Evolutionary conservation across 1,139 yeast genomes (phyloP).

Genomic region (Geotrichum citri-aurantii): DNA sequence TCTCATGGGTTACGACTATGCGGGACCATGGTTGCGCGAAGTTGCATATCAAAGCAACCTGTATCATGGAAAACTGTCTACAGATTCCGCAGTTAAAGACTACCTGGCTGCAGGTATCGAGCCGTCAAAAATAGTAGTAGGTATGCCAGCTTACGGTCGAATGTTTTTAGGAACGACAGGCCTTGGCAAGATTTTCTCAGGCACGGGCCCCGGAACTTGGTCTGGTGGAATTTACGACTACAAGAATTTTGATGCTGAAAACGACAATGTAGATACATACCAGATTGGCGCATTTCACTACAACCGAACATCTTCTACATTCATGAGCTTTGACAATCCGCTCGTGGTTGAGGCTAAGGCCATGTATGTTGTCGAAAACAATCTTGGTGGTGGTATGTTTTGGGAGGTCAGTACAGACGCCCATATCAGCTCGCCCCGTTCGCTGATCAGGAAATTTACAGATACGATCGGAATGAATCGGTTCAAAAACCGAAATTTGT

Average conservation of each 20-base stretch:
- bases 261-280: neutral
- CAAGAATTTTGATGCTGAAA: neutral
- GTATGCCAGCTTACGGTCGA: slow-evolving; percentile 1
- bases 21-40: slow-evolving; percentile 1
- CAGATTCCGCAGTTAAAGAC: neutral
- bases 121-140: neutral
- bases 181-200: neutral
- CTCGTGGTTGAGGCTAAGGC: neutral
- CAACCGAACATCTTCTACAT: neutral
- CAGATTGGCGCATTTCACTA: slow-evolving; percentile 1
- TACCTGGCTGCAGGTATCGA: neutral
- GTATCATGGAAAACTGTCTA: neutral
- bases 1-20: slow-evolving; percentile 5
- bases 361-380: neutral
- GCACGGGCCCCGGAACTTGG: neutral
- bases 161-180: neutral
- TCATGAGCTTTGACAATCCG: slow-evolving; percentile 3
- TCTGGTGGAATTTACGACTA: neutral
- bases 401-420: slow-evolving; percentile 6
- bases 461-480: slow-evolving; percentile 1
- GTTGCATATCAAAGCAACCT: slow-evolving; percentile 1
- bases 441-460: neutral
- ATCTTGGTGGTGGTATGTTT: slow-evolving; percentile 9
- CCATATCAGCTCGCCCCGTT: neutral
- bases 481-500: neutral